These are phyloP conservation scores for Solanum corneliomulleri DNA, from an alignment of 257 asterid genomes.

Conservation along the genomic window DNA sequence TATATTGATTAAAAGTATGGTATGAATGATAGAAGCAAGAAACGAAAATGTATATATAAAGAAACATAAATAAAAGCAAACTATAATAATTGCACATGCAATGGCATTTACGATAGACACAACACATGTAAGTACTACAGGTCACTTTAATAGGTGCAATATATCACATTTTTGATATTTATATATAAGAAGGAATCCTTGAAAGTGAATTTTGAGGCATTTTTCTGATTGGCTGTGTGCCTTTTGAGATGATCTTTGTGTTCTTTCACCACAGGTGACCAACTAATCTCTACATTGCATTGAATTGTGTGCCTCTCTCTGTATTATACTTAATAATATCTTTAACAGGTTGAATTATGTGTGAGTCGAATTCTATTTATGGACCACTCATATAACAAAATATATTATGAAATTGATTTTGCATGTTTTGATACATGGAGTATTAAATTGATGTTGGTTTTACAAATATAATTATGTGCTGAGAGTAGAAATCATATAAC, in stretches of 20 bases:
- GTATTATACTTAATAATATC: neutral
- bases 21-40: neutral
- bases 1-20: neutral
- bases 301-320: neutral
- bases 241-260: neutral
- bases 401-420: neutral
- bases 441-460: neutral
- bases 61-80: neutral
- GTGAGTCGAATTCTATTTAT: neutral
- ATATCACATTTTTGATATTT: neutral
- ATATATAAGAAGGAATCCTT: neutral
- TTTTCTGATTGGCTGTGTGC: neutral
- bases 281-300: neutral
- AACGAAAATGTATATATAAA: neutral
- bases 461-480: neutral
- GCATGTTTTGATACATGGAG: neutral
- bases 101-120: neutral
- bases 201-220: neutral
- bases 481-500: neutral
- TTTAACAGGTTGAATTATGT: neutral
- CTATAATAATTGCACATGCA: neutral
- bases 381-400: neutral
- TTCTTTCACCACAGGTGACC: neutral
- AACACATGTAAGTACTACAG: neutral
- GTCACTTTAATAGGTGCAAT: neutral